phyloP scores from a whole-genome alignment of 257 asterid genomes.

The Penstemon eatonii region DNA sequence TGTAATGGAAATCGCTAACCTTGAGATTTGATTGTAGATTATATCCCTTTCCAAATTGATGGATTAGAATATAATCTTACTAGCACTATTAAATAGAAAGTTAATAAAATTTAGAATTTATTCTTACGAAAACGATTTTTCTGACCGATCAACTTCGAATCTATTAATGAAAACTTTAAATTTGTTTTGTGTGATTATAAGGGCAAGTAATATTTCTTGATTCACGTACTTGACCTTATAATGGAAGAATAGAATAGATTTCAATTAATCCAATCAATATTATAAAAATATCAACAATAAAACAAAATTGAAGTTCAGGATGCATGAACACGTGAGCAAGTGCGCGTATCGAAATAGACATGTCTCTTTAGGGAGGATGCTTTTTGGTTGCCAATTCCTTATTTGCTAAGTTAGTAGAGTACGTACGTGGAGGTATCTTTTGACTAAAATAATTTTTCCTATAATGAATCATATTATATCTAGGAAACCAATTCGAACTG shows the following conservation, averaged over 20 bases:
- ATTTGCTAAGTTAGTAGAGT: conserved; percentile 52
- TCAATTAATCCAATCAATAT: not conserved
- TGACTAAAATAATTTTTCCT: conserved; percentile 24
- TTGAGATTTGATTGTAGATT: too few species aligned
- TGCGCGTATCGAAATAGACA: conserved; percentile 32
- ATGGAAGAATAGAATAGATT: conserved; percentile 23
- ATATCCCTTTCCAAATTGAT: too few species aligned
- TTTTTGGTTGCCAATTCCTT: conserved; percentile 49
- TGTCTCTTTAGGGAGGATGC: conserved; percentile 29
- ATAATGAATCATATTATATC: too few species aligned
- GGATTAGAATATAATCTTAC: conserved; percentile 25
- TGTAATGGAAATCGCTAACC: too few species aligned
- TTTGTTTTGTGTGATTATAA: not conserved
- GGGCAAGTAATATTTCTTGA: conserved; percentile 8
- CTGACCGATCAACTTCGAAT: not conserved
- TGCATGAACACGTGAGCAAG: conserved; percentile 3
- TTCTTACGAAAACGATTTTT: too few species aligned
- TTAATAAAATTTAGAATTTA: too few species aligned
- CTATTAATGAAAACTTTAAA: not conserved
- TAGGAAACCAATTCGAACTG: too few species aligned
- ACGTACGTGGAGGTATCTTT: conserved; percentile 40
- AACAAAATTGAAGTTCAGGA: not conserved
- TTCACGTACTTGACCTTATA: conserved; percentile 3
- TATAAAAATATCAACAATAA: not conserved
- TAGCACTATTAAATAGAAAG: not conserved